Percentiles rank a stretch among this genome's conserved stretches.
Evolutionary conservation across 1,139 yeast genomes (phyloP).

Genomic region (Meyerozyma elateridarum): DNA sequence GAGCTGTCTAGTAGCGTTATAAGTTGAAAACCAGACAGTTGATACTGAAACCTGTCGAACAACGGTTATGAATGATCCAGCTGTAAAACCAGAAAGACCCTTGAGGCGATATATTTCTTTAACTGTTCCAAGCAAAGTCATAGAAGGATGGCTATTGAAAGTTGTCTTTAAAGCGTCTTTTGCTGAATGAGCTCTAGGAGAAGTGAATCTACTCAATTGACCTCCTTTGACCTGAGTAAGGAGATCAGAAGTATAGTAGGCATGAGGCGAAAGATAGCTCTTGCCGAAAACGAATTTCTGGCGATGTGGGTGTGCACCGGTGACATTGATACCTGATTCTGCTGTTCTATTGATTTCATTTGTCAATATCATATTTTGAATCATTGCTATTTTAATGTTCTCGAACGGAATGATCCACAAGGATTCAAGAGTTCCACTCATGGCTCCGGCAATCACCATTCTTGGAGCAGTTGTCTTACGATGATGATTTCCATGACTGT

Average conservation of each 20-base stretch:
- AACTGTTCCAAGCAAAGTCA: constrained; percentile 48
- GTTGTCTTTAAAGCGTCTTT: constrained; percentile 27
- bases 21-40: constrained; percentile 79
- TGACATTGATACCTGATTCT: constrained; percentile 20
- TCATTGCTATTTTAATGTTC: constrained; percentile 78
- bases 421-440: constrained; percentile 81
- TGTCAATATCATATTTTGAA: constrained; percentile 52
- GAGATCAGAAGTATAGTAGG: constrained; percentile 36
- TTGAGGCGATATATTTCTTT: constrained; percentile 68
- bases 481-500: constrained; percentile 23
- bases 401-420: constrained; percentile 88
- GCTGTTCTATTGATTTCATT: constrained; percentile 29
- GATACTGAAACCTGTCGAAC: constrained; percentile 76
- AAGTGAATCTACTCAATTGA: constrained; percentile 15
- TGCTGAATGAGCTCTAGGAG: constrained; percentile 13
- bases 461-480: constrained; percentile 63
- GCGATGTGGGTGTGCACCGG: constrained; percentile 22
- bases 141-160: constrained; percentile 52
- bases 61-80: constrained; percentile 78
- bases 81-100: constrained; percentile 73
- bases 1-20: constrained; percentile 69
- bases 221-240: constrained; percentile 25
- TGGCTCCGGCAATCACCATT: constrained; percentile 76
- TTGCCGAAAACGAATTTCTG: constrained; percentile 27
- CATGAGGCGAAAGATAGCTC: constrained; percentile 43